phyloP scores from a whole-genome alignment of 768 basidiomycete genomes.

The Pisolithus tinctorius region DNA sequence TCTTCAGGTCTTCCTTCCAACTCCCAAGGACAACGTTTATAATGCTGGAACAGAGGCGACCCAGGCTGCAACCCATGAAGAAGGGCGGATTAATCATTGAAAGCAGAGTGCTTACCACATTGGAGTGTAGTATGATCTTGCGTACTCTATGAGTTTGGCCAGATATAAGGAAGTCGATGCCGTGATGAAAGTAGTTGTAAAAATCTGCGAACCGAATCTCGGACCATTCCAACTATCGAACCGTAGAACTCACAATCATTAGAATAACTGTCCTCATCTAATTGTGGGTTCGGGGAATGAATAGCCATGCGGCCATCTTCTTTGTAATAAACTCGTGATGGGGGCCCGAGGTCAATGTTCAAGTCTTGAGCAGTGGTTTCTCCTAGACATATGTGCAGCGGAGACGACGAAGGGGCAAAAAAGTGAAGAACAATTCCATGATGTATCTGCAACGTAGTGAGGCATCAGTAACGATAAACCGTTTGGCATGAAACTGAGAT shows the following conservation, averaged over 20 bases:
- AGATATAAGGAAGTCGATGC: conserved; percentile 80
- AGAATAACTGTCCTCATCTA: conserved; percentile 42
- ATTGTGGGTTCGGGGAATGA: conserved; percentile 45
- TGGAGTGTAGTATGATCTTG: conserved; percentile 86
- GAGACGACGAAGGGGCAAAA: conserved; percentile 44
- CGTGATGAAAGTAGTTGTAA: conserved; percentile 91
- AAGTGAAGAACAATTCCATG: conserved; percentile 68
- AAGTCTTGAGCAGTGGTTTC: conserved; percentile 81
- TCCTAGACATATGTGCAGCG: conserved; percentile 59
- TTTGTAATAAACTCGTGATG: conserved; percentile 73
- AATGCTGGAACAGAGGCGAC: conserved; percentile 81
- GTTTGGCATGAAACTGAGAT: neutral
- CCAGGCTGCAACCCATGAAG: conserved; percentile 55
- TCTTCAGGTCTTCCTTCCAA: conserved; percentile 75
- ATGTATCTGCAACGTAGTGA: conserved; percentile 43
- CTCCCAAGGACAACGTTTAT: conserved; percentile 90
- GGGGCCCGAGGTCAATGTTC: conserved; percentile 70
- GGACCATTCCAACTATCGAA: conserved; percentile 1
- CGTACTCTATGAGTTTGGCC: conserved; percentile 63
- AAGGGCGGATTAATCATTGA: neutral
- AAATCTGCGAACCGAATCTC: conserved; percentile 49
- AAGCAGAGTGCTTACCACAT: conserved; percentile 53
- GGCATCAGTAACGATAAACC: neutral
- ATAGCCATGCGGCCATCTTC: conserved; percentile 88
- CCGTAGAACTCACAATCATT: conserved; percentile 39